phyloP scores from a whole-genome alignment of 2,329 filamentous ascomycete genomes.

The Colletotrichum sp. region DNA sequence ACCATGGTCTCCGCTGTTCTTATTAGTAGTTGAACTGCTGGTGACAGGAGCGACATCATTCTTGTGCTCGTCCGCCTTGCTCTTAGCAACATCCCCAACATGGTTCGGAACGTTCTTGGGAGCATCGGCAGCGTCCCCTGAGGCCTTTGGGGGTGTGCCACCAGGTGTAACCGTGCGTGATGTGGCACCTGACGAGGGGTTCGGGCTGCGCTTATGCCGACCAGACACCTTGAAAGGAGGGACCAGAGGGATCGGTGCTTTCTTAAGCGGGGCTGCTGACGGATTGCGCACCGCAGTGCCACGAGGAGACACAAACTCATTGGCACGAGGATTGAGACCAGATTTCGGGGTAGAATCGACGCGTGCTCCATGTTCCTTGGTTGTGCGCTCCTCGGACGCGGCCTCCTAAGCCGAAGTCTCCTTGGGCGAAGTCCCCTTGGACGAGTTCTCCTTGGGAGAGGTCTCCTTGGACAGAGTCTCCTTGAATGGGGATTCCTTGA shows the following conservation, averaged over 20 bases:
- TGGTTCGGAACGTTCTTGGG: neutral
- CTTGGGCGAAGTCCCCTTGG: neutral
- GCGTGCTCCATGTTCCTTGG: neutral
- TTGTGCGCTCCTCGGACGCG: neutral
- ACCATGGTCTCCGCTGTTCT: neutral
- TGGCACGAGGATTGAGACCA: slow-evolving; percentile 1
- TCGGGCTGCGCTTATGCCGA: neutral
- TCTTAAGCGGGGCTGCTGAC: neutral
- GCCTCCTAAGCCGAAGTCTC: neutral
- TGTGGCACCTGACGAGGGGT: neutral
- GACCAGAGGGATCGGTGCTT: slow-evolving; percentile 5
- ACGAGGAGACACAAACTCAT: neutral
- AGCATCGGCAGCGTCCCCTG: neutral
- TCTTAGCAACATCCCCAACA: neutral
- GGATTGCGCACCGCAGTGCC: neutral
- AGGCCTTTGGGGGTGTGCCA: neutral
- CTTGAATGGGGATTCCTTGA: too few relatives aligned
- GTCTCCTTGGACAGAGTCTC: neutral
- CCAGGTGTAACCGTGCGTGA: slow-evolving; percentile 7
- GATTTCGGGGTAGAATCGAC: neutral
- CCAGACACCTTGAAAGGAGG: neutral
- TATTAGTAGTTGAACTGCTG: neutral
- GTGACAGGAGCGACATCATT: neutral
- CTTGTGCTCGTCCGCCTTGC: neutral
- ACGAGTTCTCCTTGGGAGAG: neutral